phyloP scores from a whole-genome alignment of 345 rosid genomes.

The Toxicodendron radicans region DNA sequence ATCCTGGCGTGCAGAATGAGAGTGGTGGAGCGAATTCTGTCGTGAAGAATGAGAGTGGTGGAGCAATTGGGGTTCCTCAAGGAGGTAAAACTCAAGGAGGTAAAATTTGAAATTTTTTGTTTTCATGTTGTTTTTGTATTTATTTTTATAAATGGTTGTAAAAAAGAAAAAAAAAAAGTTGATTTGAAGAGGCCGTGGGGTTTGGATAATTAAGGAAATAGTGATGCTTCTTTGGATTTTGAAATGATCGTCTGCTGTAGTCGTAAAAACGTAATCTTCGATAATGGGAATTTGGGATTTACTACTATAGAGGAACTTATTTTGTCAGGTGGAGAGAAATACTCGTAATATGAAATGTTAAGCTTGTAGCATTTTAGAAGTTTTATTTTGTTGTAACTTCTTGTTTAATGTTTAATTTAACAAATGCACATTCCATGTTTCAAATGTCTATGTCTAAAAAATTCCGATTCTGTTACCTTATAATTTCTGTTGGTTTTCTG shows the following conservation, averaged over 20 bases:
- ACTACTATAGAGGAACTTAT: no score
- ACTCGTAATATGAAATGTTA: no score
- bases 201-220: not conserved
- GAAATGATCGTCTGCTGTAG: not conserved
- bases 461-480: no score
- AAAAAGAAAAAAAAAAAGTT: not conserved
- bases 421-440: no score
- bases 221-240: not conserved
- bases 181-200: not conserved
- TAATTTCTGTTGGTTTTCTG: no score
- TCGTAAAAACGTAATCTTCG: not conserved
- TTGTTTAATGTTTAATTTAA: no score
- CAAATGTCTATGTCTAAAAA: no score
- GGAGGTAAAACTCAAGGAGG: slow-evolving; percentile 22
- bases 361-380: no score
- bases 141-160: not conserved
- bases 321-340: no score
- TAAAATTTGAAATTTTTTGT: not conserved
- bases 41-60: not conserved
- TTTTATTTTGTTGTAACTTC: no score
- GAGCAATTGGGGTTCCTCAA: not conserved
- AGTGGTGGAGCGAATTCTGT: not conserved
- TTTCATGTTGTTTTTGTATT: not conserved
- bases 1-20: not conserved
- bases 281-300: no score